Conservation (phyloP, 2,329 filamentous ascomycete species). For the Penicillium digitatum region DNA sequence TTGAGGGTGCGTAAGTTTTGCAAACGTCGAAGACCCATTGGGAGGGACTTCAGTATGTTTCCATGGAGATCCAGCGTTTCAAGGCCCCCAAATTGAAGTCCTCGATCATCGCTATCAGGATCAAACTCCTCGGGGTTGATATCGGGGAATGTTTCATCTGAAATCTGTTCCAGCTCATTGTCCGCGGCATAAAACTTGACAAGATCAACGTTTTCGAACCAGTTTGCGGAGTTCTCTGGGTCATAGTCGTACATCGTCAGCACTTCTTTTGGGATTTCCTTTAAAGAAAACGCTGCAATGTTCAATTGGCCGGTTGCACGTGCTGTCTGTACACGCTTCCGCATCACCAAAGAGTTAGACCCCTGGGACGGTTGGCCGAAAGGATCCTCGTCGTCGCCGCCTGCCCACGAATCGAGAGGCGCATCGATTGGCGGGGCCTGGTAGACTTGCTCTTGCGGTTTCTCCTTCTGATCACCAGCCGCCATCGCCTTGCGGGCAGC, state of each 20-base stretch:
- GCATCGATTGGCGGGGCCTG: slow-evolving; percentile 18
- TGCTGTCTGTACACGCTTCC: slow-evolving; percentile 67
- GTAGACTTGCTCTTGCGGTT: background rate
- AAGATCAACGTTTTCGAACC: slow-evolving; percentile 89
- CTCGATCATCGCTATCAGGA: slow-evolving; percentile 62
- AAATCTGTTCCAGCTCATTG: slow-evolving; percentile 75
- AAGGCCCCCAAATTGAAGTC: slow-evolving; percentile 75
- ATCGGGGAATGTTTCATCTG: slow-evolving; percentile 76
- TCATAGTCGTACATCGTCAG: slow-evolving; percentile 86
- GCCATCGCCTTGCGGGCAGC: slow-evolving; percentile 63
- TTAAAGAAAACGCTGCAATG: slow-evolving; percentile 77
- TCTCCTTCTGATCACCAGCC: slow-evolving; percentile 25
- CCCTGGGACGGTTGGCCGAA: slow-evolving; percentile 61
- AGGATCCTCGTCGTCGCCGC: slow-evolving; percentile 32
- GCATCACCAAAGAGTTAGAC: slow-evolving; percentile 62
- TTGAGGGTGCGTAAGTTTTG: slow-evolving; percentile 75
- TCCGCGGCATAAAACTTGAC: slow-evolving; percentile 81
- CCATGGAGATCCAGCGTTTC: slow-evolving; percentile 82
- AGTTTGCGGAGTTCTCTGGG: slow-evolving; percentile 61
- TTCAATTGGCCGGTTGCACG: slow-evolving; percentile 78
- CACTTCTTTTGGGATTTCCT: slow-evolving; percentile 75
- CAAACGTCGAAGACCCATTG: slow-evolving; percentile 70
- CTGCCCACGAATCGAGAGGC: slow-evolving; percentile 48
- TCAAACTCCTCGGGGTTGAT: slow-evolving; percentile 52
- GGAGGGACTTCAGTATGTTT: slow-evolving; percentile 69